Percentiles rank a stretch among this genome's conserved stretches.
Evolutionary conservation across 2,329 filamentous ascomycete genomes (phyloP).

Genomic region (Ambrosiella xylebori): DNA sequence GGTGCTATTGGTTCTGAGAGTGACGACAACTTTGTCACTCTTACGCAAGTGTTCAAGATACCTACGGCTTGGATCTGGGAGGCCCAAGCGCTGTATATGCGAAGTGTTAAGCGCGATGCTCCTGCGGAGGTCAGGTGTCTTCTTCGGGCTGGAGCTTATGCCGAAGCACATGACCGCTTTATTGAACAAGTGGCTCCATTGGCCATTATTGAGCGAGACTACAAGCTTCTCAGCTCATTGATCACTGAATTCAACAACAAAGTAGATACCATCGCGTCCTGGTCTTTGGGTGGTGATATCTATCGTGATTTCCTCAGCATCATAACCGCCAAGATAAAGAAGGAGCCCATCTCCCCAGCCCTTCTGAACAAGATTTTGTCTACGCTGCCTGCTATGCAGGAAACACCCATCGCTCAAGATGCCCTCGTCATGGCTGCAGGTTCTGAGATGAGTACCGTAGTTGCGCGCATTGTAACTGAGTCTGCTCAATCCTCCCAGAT

Average conservation of each 20-base stretch:
- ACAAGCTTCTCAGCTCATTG: constrained; percentile 48
- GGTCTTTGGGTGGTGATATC: constrained; percentile 64
- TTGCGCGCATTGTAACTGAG: constrained; percentile 48
- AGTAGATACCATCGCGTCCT: constrained; percentile 46
- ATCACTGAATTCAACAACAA: constrained; percentile 54
- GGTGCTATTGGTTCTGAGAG: constrained; percentile 44
- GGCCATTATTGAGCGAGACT: constrained; percentile 69
- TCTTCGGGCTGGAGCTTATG: constrained; percentile 56
- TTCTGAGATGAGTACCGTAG: constrained; percentile 61
- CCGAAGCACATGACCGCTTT: constrained; percentile 73
- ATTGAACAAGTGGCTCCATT: constrained; percentile 63
- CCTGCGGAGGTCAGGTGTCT: constrained; percentile 61
- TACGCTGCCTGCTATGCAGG: constrained; percentile 38
- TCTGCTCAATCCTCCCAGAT: constrained; percentile 25
- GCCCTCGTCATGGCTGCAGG: constrained; percentile 51
- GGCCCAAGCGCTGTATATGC: constrained; percentile 69
- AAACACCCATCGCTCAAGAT: constrained; percentile 22
- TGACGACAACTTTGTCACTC: constrained; percentile 33
- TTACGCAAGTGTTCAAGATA: constrained; percentile 50
- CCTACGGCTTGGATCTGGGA: constrained; percentile 70
- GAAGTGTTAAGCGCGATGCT: constrained; percentile 51
- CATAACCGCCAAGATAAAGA: constrained; percentile 25
- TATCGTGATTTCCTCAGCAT: constrained; percentile 48
- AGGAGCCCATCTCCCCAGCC: constrained; percentile 24
- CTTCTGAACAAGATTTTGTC: constrained; percentile 40